A percentile compares a stretch with the other conserved stretches of the same genome.
Evolutionary conservation across 1,139 yeast species (phyloP).

Genomic region (Debaryomyces subglobosus): DNA sequence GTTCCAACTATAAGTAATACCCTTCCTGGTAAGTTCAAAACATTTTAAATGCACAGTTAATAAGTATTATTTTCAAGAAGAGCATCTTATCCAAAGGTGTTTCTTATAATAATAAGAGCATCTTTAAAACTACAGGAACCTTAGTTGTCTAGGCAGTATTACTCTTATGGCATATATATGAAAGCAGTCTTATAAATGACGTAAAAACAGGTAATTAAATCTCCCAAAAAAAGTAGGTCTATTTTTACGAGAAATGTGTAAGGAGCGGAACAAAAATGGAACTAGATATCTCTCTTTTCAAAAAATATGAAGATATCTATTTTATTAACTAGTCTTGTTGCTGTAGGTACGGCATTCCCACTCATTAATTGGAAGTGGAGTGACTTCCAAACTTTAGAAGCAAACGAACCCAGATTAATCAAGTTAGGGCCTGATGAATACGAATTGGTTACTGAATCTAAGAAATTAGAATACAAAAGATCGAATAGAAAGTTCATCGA

Average conservation of each 20-base stretch:
- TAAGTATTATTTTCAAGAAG: neutral
- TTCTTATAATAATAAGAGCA: neutral
- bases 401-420: slow-evolving; percentile 30
- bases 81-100: neutral
- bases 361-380: slow-evolving; percentile 12
- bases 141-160: neutral
- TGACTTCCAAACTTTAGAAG: slow-evolving; percentile 1
- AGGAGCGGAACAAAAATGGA: neutral
- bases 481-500: slow-evolving; percentile 68
- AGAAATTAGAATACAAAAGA: slow-evolving; percentile 57
- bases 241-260: neutral
- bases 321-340: slow-evolving; percentile 2
- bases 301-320: slow-evolving; percentile 3
- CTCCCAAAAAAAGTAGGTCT: neutral
- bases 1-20: neutral
- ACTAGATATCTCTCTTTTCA: neutral
- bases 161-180: neutral
- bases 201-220: neutral
- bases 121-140: neutral
- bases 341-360: slow-evolving; percentile 18
- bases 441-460: slow-evolving; percentile 54
- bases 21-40: neutral
- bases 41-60: neutral
- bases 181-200: neutral
- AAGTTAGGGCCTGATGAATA: slow-evolving; percentile 43